Base-by-base conservation (phyloP, 768 basidiomycete species). In the Leucosporidium creatinivorum region DNA sequence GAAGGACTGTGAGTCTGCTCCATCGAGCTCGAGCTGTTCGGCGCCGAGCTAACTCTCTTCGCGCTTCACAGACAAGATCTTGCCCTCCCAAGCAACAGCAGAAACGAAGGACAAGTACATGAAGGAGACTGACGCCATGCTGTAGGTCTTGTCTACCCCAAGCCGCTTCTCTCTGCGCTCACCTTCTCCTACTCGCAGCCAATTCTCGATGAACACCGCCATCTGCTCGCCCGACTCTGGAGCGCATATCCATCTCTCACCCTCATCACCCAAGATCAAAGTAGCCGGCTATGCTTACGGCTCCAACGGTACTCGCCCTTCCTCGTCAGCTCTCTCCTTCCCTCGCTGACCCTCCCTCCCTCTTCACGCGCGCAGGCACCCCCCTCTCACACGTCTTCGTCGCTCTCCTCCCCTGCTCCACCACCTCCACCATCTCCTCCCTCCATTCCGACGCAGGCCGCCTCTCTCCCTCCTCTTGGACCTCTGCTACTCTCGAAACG, bases 271-370 rank as follows among this genome's bases (percentile, higher is more conserved):
- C 39, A 17, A 10, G 2, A 23, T 70, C 1, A 6, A 10, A 1
- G 65, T 70, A 4, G 47, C 58, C 25, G 69, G 69, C 9, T 70
- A 70, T 36, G 62, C 65, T 0, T 55, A 66, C 9, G 69, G 69
- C 1, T 13, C 62, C 4, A 26, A 63, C 3, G 69, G 68, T 69
- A 23, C 31, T 25, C 21, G 18, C 26, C 8, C 39, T 12, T 44
- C 13, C 39, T 10, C 39, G 10, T 6, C 39, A 10, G 13, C 39
- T 44, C 39, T 17, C 21, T 31, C 4, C 19, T 2, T 15, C 10
- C 26, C 15, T n/a, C 17, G 28, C 21, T 13, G 30, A 52, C 12
- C 17, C 28, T 13, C 7, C 5, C 18, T 1, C 15, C 28, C 4
- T 1, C 36, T 17, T 44, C 39, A 36, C 19, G 4, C 15, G 19